phyloP scores from a whole-genome alignment of 2,329 filamentous ascomycete genomes.

The Ophiostoma quercus region DNA sequence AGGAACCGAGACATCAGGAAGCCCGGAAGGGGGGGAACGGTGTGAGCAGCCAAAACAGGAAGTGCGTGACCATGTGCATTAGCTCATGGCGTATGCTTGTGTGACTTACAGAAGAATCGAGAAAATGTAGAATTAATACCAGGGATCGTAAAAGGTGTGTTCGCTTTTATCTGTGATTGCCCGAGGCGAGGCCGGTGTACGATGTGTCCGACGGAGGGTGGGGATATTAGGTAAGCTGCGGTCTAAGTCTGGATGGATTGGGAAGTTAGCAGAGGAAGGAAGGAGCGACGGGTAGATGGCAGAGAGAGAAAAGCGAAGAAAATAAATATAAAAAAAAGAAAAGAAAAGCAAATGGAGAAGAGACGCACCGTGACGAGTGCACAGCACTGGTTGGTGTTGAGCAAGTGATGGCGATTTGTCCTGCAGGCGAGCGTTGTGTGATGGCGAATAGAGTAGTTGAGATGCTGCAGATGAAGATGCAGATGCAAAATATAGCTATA shows the following conservation, averaged over 20 bases:
- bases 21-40: not conserved
- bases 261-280: conserved; percentile 2
- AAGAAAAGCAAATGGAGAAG: not conserved
- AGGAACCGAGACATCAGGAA: not conserved
- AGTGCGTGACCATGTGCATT: conserved; percentile 9
- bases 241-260: conserved; percentile 10
- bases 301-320: not conserved
- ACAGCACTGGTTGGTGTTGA: conserved; percentile 23
- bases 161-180: not conserved
- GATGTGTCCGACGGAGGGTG: conserved; percentile 7
- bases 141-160: not conserved
- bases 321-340: not conserved
- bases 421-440: conserved; percentile 10
- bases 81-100: conserved; percentile 3
- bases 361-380: conserved; percentile 13
- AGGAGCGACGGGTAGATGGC: not conserved
- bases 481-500: conserved; percentile 12
- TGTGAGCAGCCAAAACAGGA: not conserved
- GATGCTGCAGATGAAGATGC: conserved; percentile 7
- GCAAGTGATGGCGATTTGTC: not conserved
- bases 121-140: not conserved
- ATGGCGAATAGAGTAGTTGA: conserved; percentile 12
- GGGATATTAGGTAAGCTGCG: not conserved
- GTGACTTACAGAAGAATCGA: not conserved
- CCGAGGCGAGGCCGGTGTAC: conserved; percentile 3